Base-by-base conservation (phyloP, 352 stramenopile genomes). In the Phytopythium montanum region DNA sequence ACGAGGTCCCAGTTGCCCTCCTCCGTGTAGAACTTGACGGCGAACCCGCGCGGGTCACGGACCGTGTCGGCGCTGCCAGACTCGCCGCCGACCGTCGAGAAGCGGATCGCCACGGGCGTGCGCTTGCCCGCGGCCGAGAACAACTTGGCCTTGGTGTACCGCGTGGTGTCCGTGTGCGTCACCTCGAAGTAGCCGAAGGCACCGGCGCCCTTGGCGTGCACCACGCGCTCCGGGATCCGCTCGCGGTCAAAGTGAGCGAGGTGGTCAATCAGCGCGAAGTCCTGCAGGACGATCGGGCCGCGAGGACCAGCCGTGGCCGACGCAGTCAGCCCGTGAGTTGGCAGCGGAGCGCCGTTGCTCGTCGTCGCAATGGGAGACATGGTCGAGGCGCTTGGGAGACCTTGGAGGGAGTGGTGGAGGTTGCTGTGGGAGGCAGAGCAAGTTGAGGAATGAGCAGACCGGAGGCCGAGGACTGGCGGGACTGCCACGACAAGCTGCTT, bases 131-230 rank as follows among this genome's bases (percentile, higher is more conserved):
- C 60, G 26, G 71, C 48, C 19, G 67, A 69, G 55, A 98, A 95
- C 38, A 98, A 66, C 53, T 94, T 92, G 14, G 89, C 90, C 54
- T 88, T 87, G 62, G 72, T 92, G 55, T 76, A 69, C 41, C 82
- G 62, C n/a, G 72, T 79, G 41, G 89, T 76, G 34, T 77, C 75
- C n/a, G n/a, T n/a, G 56, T 84, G 65, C 18, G 89, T 95, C 54
- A 97, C 83, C 64, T 97, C 86, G 61, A 98, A 98, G 76, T 95
- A 92, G 7, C 92, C 92, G 48, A 97, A 97, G 0, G 88, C 92
- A 31, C 92, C 90, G 55, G 90, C 70, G 9, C 81, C 70, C 56
- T 66, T 66, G 10, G 70, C 61, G 46, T 75, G 70, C 21, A 79
- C 70, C 7, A 75, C 63, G 12, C 70, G 70, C 25, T 79, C 70